phyloP scores from a whole-genome alignment of 495 filamentous ascomycete species.

The Chaetomidium leptoderma region DNA sequence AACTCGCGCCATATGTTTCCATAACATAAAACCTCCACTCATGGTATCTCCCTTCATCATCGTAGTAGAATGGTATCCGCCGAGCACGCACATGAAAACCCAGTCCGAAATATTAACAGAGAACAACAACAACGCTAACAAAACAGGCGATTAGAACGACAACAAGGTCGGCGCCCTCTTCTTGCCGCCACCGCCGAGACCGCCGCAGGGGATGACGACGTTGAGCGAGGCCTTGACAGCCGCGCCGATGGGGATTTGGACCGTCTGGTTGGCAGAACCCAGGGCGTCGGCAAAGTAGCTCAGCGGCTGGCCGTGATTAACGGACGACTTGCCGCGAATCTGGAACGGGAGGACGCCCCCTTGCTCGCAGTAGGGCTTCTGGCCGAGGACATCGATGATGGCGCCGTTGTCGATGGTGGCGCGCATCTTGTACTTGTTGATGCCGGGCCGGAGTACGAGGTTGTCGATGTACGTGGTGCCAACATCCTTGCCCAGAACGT shows the following conservation, averaged over 20 bases:
- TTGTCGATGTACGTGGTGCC: constrained; percentile 55
- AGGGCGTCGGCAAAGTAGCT: constrained; percentile 56
- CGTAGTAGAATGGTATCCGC: constrained; percentile 6
- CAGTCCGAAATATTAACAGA: constrained; percentile 10
- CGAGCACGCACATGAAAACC: neutral
- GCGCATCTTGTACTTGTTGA: constrained; percentile 54
- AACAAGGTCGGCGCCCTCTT: neutral
- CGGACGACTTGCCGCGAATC: constrained; percentile 54
- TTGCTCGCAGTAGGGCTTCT: constrained; percentile 39
- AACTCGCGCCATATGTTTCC: neutral
- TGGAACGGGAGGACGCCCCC: constrained; percentile 55
- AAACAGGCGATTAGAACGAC: neutral
- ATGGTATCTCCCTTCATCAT: constrained; percentile 20
- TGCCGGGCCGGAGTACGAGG: constrained; percentile 56
- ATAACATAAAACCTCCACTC: neutral
- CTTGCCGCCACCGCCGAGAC: neutral
- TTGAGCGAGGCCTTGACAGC: constrained; percentile 23
- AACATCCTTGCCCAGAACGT: constrained; percentile 46
- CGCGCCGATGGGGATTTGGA: constrained; percentile 35
- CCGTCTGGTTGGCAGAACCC: constrained; percentile 32
- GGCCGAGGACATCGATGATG: constrained; percentile 42
- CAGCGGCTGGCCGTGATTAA: constrained; percentile 56
- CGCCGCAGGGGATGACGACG: constrained; percentile 24
- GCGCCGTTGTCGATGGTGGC: constrained; percentile 49
- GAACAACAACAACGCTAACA: neutral